Evolutionary conservation across 768 basidiomycete species (phyloP), one percentile per base, ranked within the genome.

Genomic region (Kwoniella bestiolae): DNA sequence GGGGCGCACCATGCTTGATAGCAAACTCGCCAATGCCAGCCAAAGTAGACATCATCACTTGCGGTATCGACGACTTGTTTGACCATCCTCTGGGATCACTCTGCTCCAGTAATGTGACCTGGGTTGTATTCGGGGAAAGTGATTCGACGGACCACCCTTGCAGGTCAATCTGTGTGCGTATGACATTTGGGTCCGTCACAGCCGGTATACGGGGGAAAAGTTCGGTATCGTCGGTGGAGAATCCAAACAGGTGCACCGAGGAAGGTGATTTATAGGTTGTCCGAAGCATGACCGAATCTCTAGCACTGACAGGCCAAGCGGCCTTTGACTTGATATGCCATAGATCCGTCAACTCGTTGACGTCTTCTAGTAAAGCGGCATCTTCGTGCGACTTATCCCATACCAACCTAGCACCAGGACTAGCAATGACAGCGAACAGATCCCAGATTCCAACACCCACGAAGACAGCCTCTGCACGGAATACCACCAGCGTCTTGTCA

Each of bases 131-230:
- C 0, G 95, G 96, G 0, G 94, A 97, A 8, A 99, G 84, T 0
- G 91, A 86, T 81, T 98, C 95, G 72, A 99, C 93, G 0, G 95
- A 91, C 91, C 94, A 98, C 51, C 95, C 96, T 82, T 93, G 94
- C n/a, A 99, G 84, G 78, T 96, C 94, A n/a, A 95, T 89, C 79
- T 98, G 94, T 0, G 91, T 92, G 6, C 94, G 90, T 67, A 96
- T 95, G 55, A 90, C 86, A 70, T 86, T 90, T 0, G 90, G 88
- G 53, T 91, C 91, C 1, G 82, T 83, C 83, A 83, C 50, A 86
- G 91, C 68, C 87, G 82, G 82, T 47, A 82, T 74, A 3, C 70
- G 60, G 0, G 92, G 89, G 81, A 97, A 96, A 14, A 96, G 85
- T 60, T 90, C 87, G 56, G 86, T 86, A 70, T 97, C 92, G 69